Evolutionary conservation across 2,329 filamentous ascomycete species (phyloP), one percentile per base, ranked within the genome.

Genomic region (Penicillium sp.): DNA sequence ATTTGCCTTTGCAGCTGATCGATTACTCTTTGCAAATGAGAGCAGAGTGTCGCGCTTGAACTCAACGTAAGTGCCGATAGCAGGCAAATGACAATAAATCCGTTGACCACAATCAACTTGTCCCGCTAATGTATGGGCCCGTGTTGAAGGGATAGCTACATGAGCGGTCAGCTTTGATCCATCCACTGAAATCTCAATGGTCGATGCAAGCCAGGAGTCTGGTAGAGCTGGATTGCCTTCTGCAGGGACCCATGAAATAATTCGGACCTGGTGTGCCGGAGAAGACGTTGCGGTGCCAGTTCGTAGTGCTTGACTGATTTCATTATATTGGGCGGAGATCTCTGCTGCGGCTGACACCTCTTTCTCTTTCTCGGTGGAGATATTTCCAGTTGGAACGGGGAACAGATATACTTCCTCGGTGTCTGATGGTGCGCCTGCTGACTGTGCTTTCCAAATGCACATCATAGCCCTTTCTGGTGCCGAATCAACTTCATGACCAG

Each of bases 61-160:
- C 33, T 69, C 65, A 17, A 71, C 56, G 15, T 62, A 67, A 3
- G 71, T 70, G 0, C 71, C 73, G 12, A 74, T 45, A 0, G 52
- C 47, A 2, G 71, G 71, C 7, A 74, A 54, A 53, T 74, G 72
- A 55, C 66, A 71, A 31, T 63, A 64, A 7, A 73, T 57, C 0
- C 33, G 50, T 25, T 66, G 66, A 12, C 59, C 53, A 6, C 33
- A 41, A 46, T 61, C 57, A 9, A 58, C 38, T 6, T 63, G 54
- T 1, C 56, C 56, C 1, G 38, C 53, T 17, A 63, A 40, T 1
- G 46, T 35, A 46, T 62, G 50, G 6, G 50, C 23, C 6, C 51
- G 27, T 27, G 59, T 43, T 0, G 61, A 61, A 1, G 56, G 60
- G 10, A 67, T 58, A 9, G 58, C 59, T 7, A 69, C 49, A 50